Base-by-base conservation (phyloP, 441 rosid genomes). In the Geranium incanum region DNA sequence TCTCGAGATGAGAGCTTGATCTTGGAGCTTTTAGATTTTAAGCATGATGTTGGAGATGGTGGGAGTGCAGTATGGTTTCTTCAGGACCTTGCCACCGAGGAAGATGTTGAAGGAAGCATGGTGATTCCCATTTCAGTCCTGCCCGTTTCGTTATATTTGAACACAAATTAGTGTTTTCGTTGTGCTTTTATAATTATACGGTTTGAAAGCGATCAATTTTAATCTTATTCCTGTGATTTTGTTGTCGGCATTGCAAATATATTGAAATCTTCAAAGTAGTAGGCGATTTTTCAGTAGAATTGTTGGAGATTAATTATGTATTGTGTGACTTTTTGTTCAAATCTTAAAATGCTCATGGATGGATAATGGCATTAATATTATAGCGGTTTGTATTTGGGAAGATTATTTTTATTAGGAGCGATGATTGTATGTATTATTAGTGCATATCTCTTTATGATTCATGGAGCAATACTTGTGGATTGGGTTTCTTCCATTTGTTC, bases 31-130 rank as follows among this genome's bases (percentile, higher is more conserved):
- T 39, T 39, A 7, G 43, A 39, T 39, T 39, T 39, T 39, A 39
- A 39, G 85, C 76, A 72, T 72, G 91, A 88, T 18, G 86, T 89
- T 77, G 84, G 70, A 0, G 95, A 91, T 68, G 68, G 74, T 67
- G 88, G 82, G n/a, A 86, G 95, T 75, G 96, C 93, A 7, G 71
- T 81, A 33, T 91, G 96, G 97, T 91, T 91, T 78, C 92, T 89
- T 70, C 82, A 82, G 16, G 95, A 93, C 82, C 95, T 93, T 73
- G 87, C 89, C n/a, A 68, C 69, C 3, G 93, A 88, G 55, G 91
- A 91, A 76, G 88, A 88, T 15, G 97, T 92, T 5, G 91, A 85
- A 75, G 89, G 86, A 6, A 79, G 75, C 75, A 76, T 80, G 80
- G 97, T 92, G 86, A 52, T 0, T 48, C 66, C 59, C 39, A 36